These are phyloP conservation scores for Quercus glauca DNA, from an alignment of 306 rosid genomes.

Conservation along the genomic window DNA sequence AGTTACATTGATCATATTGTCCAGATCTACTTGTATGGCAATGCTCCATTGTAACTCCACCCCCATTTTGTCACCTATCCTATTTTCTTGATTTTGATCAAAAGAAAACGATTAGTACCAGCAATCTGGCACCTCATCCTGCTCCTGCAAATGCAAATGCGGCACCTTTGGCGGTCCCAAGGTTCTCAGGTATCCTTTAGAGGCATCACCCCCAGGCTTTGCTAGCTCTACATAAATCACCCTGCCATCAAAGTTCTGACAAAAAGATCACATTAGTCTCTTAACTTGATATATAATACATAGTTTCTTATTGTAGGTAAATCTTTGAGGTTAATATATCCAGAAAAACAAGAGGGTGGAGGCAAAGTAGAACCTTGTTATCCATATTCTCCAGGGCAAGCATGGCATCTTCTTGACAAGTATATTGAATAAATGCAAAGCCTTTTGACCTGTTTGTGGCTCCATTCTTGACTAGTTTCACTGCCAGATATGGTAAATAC, in stretches of 20 bases:
- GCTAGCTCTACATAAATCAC: conserved; percentile 64
- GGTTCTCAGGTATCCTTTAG: conserved; percentile 42
- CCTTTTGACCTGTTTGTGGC: conserved; percentile 61
- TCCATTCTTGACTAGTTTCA: conserved; percentile 56
- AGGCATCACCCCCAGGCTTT: conserved; percentile 50
- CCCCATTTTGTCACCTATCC: not conserved
- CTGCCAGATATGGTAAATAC: conserved; percentile 35
- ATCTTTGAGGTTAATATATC: conserved; percentile 1
- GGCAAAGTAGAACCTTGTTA: conserved; percentile 53
- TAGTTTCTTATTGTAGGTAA: not conserved
- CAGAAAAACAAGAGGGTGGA: not conserved
- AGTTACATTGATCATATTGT: not conserved
- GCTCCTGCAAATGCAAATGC: conserved; percentile 39
- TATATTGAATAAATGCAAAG: conserved; percentile 81
- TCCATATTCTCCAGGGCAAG: conserved; percentile 90
- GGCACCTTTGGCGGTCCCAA: conserved; percentile 72
- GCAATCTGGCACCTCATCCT: conserved; percentile 73
- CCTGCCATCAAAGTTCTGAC: conserved; percentile 62
- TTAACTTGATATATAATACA: no score
- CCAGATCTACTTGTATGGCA: not conserved
- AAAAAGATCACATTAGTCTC: conserved; percentile 5
- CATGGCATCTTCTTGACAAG: conserved; percentile 73
- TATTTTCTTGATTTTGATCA: not conserved
- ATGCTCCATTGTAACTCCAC: not conserved
- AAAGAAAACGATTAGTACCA: conserved; percentile 64